Evolutionary conservation across 2,329 filamentous ascomycete species (phyloP), one percentile per base, ranked within the genome.

Genomic region (Uncinocarpus reesii): DNA sequence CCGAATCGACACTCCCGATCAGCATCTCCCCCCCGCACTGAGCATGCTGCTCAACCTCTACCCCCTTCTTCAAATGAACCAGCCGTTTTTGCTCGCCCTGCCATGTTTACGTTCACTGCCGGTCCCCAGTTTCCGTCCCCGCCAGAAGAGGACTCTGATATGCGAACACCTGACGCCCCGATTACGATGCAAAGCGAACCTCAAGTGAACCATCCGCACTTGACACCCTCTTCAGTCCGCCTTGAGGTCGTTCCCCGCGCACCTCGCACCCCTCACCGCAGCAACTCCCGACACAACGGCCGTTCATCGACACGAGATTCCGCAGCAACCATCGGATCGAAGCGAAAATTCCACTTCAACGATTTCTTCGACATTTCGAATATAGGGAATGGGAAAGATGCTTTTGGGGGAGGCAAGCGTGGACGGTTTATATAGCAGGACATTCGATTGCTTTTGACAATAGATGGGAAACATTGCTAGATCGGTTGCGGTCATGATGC

Each of bases 311-410:
- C 60, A 28, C 62, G 68, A 49, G 64, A 70, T 32, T 54, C 68
- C 3, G 63, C 65, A 1, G 56, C 65, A 7, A 62, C 59, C 3
- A 51, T 71, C 5, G 71, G 71, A 4, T 69, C 69, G 6, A 74
- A 74, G 60, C 63, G 71, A 49, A 72, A 71, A 57, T 60, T 68
- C 42, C 63, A 65, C 15, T 66, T 73, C 40, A 65, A 65, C 2
- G 71, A 74, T 38, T 73, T 73, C 54, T 74, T 74, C 51, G 71
- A 74, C 53, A 55, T 74, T 16, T 71, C 70, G 1, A 69, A 65
- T 40, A 55, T 72, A 42, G 64, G 66, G 15, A 68, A 68, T 45
- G 60, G 60, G 40, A 62, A 64, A 49, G 71, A 74, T 55, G 60
- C 62, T 32, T 63, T 63, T 52, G 68, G 68, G 49, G 66, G 43